Base-by-base conservation (phyloP, 805 yeast genomes). In the Myxozyma melibiosi region DNA sequence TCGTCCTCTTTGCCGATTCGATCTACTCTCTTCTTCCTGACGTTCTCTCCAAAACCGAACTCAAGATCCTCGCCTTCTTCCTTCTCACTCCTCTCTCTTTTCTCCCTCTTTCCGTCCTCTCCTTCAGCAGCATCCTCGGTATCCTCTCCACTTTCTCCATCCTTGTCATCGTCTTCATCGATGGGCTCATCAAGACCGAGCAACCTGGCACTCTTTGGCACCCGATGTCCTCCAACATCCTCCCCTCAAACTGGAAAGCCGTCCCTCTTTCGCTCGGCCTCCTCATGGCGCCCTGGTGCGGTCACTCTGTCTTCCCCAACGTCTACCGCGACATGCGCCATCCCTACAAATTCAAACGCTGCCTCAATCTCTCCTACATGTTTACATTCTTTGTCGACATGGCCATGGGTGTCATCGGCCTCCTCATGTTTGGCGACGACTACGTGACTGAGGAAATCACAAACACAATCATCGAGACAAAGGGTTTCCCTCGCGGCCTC, bases 1-100 rank as follows among this genome's bases (percentile, higher is more conserved):
- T 88, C 47, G 88, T 90, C 22, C 75, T 90, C 24, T 89, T 90
- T 71, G 90, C 95, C 20, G 97, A 90, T 71, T 88, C 96, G 0
- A 77, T 90, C 52, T 81, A 82, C 72, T 89, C 91, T 0, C 72
- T 88, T 38, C 68, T 81, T 38, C 66, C 66, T 9, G 13, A 38
- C 33, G 39, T 49, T 3, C 40, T 61, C 20, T 78, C 87, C 0
- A 72, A 77, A 18, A 74, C 77, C 37, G 75, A 78, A 35, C 86
- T 85, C 74, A 90, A 90, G 68, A 53, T 85, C 43, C 61, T 88
- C 44, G 86, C 88, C 16, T 73, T 85, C 42, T 78, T 85, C 7
- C 43, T 80, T 5, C 77, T 90, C 55, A 85, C 95, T 0, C 96
- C 96, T 3, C 86, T 90, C 51, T 85, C 92, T 7, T 84, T 88